A percentile compares a stretch with the other conserved stretches of the same genome.
phyloP scores from a whole-genome alignment of 257 asterid genomes.

The Phtheirospermum japonicum region DNA sequence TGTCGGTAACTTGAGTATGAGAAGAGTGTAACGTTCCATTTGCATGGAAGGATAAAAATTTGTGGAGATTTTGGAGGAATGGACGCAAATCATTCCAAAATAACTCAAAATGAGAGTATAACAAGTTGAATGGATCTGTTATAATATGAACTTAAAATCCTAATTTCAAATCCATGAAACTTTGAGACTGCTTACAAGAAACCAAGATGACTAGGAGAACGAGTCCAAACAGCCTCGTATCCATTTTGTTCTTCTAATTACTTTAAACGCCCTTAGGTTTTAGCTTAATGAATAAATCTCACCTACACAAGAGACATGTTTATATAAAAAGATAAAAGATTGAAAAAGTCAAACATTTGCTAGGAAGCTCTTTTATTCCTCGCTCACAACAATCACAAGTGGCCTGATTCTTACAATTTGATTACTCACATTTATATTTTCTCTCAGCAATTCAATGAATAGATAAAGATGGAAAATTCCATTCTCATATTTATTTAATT shows the following conservation, averaged over 20 bases:
- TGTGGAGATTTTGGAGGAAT: no score
- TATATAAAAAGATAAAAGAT: constrained; percentile 1
- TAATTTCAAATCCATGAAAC: no score
- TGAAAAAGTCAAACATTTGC: not conserved
- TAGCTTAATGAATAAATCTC: no score
- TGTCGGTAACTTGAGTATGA: no score
- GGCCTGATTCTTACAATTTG: no score
- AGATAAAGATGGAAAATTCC: not conserved
- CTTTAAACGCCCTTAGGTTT: no score
- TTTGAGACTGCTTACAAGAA: constrained; percentile 35
- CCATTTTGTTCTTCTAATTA: constrained; percentile 21
- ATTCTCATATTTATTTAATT: not conserved
- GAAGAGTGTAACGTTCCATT: no score
- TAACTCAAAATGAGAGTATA: not conserved
- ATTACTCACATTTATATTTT: no score
- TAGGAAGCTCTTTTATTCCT: not conserved
- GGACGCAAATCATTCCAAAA: no score
- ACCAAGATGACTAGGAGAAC: constrained; percentile 27
- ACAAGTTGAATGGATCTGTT: no score
- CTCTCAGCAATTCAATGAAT: no score
- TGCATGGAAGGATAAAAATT: no score
- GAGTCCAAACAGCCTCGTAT: constrained; percentile 5
- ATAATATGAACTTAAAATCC: not conserved
- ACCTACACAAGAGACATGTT: not conserved
- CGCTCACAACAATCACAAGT: constrained; percentile 1